Evolutionary conservation across 495 filamentous ascomycete genomes (phyloP).

Genomic region (Xylaria cubensis): DNA sequence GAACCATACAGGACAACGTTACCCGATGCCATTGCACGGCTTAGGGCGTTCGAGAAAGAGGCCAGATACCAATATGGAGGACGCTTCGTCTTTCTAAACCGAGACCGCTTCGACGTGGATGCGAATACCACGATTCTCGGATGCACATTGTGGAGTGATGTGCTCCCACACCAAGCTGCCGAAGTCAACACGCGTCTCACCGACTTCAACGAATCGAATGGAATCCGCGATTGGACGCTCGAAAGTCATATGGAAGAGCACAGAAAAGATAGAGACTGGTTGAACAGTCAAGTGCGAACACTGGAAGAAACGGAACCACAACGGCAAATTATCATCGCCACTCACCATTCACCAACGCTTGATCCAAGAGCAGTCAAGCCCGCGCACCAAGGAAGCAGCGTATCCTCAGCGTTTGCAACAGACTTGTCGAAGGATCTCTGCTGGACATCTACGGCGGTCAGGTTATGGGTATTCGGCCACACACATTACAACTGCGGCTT

Average conservation of each 20-base stretch:
- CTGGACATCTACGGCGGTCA: not conserved
- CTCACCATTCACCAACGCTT: slow-evolving; percentile 7
- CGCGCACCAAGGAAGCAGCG: not conserved
- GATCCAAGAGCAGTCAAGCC: not conserved
- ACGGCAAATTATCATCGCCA: slow-evolving; percentile 7
- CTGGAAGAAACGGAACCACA: not conserved
- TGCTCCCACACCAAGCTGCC: not conserved
- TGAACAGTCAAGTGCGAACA: not conserved
- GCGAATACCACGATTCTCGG: slow-evolving; percentile 2
- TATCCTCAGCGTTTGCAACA: slow-evolving; percentile 9
- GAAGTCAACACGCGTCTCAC: slow-evolving; percentile 4
- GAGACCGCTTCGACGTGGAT: slow-evolving; percentile 7
- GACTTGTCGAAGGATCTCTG: not conserved
- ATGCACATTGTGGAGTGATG: not conserved
- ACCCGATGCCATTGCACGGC: not conserved
- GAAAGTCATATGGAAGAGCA: not conserved
- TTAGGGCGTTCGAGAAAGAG: slow-evolving; percentile 13
- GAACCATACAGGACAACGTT: slow-evolving; percentile 17
- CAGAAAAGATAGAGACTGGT: slow-evolving; percentile 1
- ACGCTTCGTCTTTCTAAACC: slow-evolving; percentile 6
- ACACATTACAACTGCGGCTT: slow-evolving; percentile 19
- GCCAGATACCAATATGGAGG: slow-evolving; percentile 1
- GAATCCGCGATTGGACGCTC: slow-evolving; percentile 11
- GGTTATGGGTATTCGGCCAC: slow-evolving; percentile 16
- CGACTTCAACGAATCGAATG: not conserved